Conservation (phyloP, 768 basidiomycete genomes). For the Naganishia vaughanmartiniae region DNA sequence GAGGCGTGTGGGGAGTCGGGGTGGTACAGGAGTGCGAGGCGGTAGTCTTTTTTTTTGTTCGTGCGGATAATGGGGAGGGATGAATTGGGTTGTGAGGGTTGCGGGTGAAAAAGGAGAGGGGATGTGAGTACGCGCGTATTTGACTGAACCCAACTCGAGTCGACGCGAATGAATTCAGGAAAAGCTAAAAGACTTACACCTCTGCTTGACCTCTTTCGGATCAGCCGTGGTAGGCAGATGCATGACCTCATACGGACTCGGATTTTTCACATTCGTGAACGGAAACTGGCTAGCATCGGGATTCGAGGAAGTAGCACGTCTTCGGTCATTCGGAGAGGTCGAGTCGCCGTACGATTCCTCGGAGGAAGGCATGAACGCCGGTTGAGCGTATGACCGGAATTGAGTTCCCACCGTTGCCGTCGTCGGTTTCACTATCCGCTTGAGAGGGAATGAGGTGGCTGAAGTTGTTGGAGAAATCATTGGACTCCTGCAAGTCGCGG, state of each 20-base stretch:
- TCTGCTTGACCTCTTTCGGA: constrained; percentile 41
- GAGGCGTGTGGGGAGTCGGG: constrained; percentile 50
- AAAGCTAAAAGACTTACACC: constrained; percentile 44
- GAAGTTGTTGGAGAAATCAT: not conserved
- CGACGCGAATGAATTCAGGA: too few species aligned
- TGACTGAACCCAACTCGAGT: too few species aligned
- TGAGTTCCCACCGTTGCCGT: not conserved
- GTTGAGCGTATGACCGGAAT: constrained; percentile 14
- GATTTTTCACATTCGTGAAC: constrained; percentile 21
- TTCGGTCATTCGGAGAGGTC: not conserved
- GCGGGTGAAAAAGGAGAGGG: not conserved
- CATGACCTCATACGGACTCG: constrained; percentile 45
- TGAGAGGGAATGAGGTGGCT: not conserved
- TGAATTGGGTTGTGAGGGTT: too few species aligned
- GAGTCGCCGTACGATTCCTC: not conserved
- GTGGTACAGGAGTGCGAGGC: constrained; percentile 47
- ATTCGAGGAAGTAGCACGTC: not conserved
- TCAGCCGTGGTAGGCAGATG: constrained; percentile 40
- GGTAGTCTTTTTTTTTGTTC: constrained; percentile 50
- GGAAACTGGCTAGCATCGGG: constrained; percentile 20
- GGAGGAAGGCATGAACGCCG: not conserved
- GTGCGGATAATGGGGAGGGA: too few species aligned
- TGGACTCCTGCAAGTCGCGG: not conserved
- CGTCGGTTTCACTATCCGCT: not conserved
- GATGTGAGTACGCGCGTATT: too few species aligned